phyloP scores from a whole-genome alignment of 2,329 filamentous ascomycete species.

The Talaromyces sp. region DNA sequence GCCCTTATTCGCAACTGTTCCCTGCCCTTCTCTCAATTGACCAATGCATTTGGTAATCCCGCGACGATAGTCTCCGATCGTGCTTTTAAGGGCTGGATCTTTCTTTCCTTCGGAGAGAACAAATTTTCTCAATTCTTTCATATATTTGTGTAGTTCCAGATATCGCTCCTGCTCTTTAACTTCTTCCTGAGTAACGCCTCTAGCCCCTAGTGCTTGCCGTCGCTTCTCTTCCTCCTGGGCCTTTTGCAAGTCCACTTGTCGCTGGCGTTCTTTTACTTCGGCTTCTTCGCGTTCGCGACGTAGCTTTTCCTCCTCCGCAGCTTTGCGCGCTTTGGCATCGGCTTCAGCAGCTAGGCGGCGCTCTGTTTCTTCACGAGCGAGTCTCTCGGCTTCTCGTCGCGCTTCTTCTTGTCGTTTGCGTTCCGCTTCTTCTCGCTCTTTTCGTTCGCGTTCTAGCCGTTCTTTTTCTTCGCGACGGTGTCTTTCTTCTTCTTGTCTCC shows the following conservation, averaged over 20 bases:
- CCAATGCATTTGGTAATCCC: conserved; percentile 67
- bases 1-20: conserved; percentile 49
- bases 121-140: conserved; percentile 57
- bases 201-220: conserved; percentile 24
- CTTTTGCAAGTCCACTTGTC: conserved; percentile 26
- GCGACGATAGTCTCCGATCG: conserved; percentile 66
- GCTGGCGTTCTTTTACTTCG: conserved; percentile 30
- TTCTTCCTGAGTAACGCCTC: conserved; percentile 30
- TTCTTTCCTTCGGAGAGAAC: conserved; percentile 52
- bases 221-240: conserved; percentile 23
- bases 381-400: conserved; percentile 38
- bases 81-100: conserved; percentile 56
- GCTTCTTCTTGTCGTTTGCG: conserved; percentile 34
- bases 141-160: conserved; percentile 57
- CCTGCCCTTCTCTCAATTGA: conserved; percentile 60
- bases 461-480: conserved; percentile 26
- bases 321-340: conserved; percentile 35
- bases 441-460: conserved; percentile 24
- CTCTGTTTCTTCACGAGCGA: conserved; percentile 39
- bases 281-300: conserved; percentile 30
- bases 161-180: conserved; percentile 46
- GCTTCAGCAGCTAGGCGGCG: conserved; percentile 32
- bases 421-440: conserved; percentile 22
- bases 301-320: conserved; percentile 31
- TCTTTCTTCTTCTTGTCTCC: conserved; percentile 32